Evolutionary conservation across 768 basidiomycete species (phyloP).

Genomic region (Candolleomyces eurysporus): DNA sequence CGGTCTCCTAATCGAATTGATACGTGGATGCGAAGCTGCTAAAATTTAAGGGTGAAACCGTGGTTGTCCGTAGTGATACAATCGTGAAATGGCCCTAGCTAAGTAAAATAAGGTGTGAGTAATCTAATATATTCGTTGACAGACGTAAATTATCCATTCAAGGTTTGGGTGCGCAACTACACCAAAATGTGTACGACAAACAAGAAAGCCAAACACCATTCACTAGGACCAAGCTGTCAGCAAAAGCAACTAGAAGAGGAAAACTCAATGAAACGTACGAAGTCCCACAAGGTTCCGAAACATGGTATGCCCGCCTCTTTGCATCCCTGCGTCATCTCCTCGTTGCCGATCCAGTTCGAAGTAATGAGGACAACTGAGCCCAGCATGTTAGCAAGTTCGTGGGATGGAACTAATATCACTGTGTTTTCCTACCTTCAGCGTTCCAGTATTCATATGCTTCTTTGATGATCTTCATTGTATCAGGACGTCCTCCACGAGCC

Average conservation of each 20-base stretch:
- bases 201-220: slow-evolving; percentile 1
- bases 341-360: slow-evolving; percentile 77
- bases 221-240: slow-evolving; percentile 15
- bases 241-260: not conserved
- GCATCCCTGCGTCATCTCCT: slow-evolving; percentile 78
- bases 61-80: slow-evolving; percentile 24
- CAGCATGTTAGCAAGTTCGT: not conserved
- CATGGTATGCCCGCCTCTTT: slow-evolving; percentile 66
- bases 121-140: not conserved
- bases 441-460: slow-evolving; percentile 68
- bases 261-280: slow-evolving; percentile 32
- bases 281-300: slow-evolving; percentile 73
- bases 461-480: slow-evolving; percentile 72
- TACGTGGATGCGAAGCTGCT: slow-evolving; percentile 8
- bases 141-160: slow-evolving; percentile 1
- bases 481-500: slow-evolving; percentile 68
- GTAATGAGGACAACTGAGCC: slow-evolving; percentile 73
- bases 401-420: not conserved
- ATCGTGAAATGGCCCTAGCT: slow-evolving; percentile 23
- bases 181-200: not conserved
- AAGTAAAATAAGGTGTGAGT: slow-evolving; percentile 18
- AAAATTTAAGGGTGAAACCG: not conserved
- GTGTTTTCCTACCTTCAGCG: slow-evolving; percentile 53
- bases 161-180: not conserved
- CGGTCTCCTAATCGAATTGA: not conserved